A percentile compares a stretch with the other conserved stretches of the same genome.
These are phyloP conservation scores for Corylus americana DNA, from an alignment of 306 rosid species.

Conservation along the genomic window DNA sequence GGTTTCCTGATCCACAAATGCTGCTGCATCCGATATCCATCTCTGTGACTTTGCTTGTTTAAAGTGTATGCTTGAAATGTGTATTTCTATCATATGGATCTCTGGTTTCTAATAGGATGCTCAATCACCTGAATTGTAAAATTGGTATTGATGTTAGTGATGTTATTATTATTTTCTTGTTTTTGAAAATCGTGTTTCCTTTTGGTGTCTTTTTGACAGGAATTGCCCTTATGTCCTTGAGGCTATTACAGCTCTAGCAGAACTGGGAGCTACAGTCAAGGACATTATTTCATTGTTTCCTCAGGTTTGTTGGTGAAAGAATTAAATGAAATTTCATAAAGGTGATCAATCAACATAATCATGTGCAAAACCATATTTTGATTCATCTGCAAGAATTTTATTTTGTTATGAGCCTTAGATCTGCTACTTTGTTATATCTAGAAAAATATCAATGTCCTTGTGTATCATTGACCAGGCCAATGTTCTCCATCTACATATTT, in stretches of 20 bases:
- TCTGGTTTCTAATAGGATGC: background rate
- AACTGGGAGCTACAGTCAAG: conserved; percentile 72
- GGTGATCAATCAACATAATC: conserved; percentile 9
- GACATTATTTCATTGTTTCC: conserved; percentile 90
- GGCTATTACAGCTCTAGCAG: conserved; percentile 86
- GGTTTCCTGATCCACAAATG: background rate
- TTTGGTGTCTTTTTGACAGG: conserved; percentile 50
- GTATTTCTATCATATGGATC: background rate
- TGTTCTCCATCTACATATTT: background rate
- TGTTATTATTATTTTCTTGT: conserved; percentile 7
- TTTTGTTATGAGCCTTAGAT: background rate
- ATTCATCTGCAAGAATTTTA: background rate
- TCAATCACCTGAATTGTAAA: conserved; percentile 6
- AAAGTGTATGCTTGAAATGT: background rate
- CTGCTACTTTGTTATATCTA: background rate
- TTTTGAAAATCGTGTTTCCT: conserved; percentile 28
- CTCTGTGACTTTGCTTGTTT: background rate
- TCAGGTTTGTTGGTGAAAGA: conserved; percentile 63
- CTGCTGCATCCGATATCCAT: background rate
- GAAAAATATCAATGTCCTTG: background rate
- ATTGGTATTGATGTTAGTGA: background rate
- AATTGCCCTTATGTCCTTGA: conserved; percentile 83
- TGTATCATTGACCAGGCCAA: background rate
- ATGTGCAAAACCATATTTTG: background rate
- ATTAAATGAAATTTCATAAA: conserved; percentile 3